phyloP scores from a whole-genome alignment of 2,329 filamentous ascomycete species.

The Scytalidium lignicola region DNA sequence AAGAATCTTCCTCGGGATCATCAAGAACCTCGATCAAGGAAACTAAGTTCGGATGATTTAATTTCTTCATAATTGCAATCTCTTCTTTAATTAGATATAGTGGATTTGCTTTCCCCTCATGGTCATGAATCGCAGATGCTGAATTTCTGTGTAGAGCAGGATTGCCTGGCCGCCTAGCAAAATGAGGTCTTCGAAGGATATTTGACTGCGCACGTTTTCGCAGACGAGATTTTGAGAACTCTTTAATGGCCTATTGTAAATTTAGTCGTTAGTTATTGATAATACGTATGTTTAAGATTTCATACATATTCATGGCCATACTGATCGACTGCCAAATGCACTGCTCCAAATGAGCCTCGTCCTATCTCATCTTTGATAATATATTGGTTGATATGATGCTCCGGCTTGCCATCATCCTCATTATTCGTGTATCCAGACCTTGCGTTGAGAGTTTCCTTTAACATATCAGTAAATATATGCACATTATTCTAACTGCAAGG shows the following conservation, averaged over 20 bases:
- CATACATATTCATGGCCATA: slow-evolving; percentile 90
- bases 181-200: slow-evolving; percentile 64
- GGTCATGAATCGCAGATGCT: slow-evolving; percentile 44
- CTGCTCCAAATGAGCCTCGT: slow-evolving; percentile 90
- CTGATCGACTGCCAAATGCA: slow-evolving; percentile 86
- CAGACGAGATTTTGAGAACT: slow-evolving; percentile 90
- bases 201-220: slow-evolving; percentile 88
- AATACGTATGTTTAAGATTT: slow-evolving; percentile 1
- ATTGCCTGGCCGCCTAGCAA: slow-evolving; percentile 44
- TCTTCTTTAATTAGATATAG: slow-evolving; percentile 89
- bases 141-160: slow-evolving; percentile 45
- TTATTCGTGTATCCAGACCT: slow-evolving; percentile 81
- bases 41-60: slow-evolving; percentile 92
- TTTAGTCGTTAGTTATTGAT: background rate
- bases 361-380: slow-evolving; percentile 92
- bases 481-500: slow-evolving; percentile 3
- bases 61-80: slow-evolving; percentile 98
- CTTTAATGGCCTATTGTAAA: slow-evolving; percentile 74
- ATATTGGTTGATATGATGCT: slow-evolving; percentile 93
- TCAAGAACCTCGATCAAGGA: slow-evolving; percentile 90
- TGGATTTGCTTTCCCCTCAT: slow-evolving; percentile 61
- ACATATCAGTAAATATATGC: slow-evolving; percentile 1
- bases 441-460: slow-evolving; percentile 85
- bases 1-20: slow-evolving; percentile 88
- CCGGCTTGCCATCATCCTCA: slow-evolving; percentile 71